Base-by-base conservation (phyloP, 2,329 filamentous ascomycete genomes). In the Beauveria caledonica region DNA sequence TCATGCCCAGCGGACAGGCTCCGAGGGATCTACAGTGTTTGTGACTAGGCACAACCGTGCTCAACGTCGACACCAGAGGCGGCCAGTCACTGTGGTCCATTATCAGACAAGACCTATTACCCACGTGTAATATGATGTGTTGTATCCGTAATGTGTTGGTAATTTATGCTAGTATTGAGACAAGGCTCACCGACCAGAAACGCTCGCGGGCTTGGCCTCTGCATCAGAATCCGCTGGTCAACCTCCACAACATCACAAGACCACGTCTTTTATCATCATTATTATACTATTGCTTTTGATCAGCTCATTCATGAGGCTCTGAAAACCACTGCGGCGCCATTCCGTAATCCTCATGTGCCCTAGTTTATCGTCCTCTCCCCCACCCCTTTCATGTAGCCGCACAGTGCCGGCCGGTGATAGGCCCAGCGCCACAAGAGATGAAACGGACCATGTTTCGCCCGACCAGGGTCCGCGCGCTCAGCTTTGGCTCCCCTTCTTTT, bases 391-490 rank as follows among this genome's bases (percentile, higher is more conserved):
- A 15, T n/a, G 11, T 48, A 29, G 54, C 51, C 29, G n/a, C 36
- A 25, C 23, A 36, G 11, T 17, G 33, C 48, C 39, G 25, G 57
- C 36, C 15, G 58, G 39, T 62, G 63, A 66, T 66, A 62, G 66
- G 64, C 51, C 58, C 48, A 53, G 45, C 57, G 53, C 54, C 56
- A 60, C 62, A 50, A 59, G 64, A 58, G 61, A 54, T 68, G 67
- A 68, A 68, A 68, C 67, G 58, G 60, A 63, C 64, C 60, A 62
- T 62, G 67, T 68, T 68, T 68, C 67, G 66, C 60, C 63, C 25
- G 40, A 45, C 62, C 33, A 51, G 36, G 56, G 27, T 9, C 57
- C 44, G 25, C 53, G 40, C 54, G 42, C 25, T 55, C 53, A 55
- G 53, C 53, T 55, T 21, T 13, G 11, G 23, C 27, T 23, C 25